These are phyloP conservation scores for Plasmodium fragile DNA, from an alignment of 169 alveolate species.

Conservation along the genomic window DNA sequence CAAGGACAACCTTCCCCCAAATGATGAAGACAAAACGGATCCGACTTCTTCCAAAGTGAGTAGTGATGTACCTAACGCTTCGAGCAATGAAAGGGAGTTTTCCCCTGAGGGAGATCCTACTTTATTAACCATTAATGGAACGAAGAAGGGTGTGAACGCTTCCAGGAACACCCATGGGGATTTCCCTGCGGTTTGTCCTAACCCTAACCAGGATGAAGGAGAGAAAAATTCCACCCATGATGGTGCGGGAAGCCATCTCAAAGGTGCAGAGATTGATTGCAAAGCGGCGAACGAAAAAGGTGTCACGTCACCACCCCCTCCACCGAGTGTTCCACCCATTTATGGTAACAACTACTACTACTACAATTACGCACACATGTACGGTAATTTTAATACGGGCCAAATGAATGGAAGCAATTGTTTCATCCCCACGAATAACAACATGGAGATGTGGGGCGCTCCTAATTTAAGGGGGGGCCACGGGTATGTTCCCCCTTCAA, in stretches of 20 bases:
- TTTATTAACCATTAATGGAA: background rate
- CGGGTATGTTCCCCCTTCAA: background rate
- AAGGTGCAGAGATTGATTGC: background rate
- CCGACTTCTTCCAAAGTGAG: background rate
- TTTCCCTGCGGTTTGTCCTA: background rate
- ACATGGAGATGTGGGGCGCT: background rate
- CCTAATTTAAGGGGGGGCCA: background rate
- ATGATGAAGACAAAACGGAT: background rate
- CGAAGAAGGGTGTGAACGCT: background rate
- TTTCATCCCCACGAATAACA: conserved; percentile 7
- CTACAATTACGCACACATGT: background rate
- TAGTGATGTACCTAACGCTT: background rate
- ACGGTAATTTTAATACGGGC: background rate
- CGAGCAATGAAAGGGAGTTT: background rate
- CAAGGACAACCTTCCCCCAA: background rate
- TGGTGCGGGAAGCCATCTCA: background rate
- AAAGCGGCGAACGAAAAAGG: background rate
- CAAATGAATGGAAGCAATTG: background rate
- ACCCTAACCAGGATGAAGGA: background rate
- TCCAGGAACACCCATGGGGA: background rate
- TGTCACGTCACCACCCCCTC: background rate
- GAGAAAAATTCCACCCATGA: background rate
- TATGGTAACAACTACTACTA: background rate
- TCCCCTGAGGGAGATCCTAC: background rate
- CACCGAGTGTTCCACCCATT: background rate